Conservation (phyloP, 75 land plant species). For the Selaginella moellendorffii region DNA sequence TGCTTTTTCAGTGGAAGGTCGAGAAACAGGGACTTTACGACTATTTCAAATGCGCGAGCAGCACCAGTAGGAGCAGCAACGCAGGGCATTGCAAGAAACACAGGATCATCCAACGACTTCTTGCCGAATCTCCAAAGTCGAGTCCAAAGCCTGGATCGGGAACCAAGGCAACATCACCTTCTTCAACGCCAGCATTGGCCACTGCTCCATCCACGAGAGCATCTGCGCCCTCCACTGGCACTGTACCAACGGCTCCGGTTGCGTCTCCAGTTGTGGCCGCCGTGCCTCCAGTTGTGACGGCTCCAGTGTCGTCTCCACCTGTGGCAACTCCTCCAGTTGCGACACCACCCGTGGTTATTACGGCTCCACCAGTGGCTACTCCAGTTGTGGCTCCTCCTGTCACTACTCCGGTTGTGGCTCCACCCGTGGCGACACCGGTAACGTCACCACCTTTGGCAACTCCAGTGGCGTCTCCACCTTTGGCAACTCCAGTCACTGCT, state of each 20-base stretch:
- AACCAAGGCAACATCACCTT: neutral
- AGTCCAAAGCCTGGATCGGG: no score
- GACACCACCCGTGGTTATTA: no score
- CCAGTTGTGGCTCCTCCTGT: neutral
- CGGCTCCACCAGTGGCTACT: no score
- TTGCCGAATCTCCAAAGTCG: neutral
- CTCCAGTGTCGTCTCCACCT: no score
- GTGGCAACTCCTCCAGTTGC: no score
- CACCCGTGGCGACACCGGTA: no score
- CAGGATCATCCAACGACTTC: neutral
- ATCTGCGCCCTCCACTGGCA: neutral
- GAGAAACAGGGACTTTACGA: neutral
- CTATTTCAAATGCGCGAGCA: neutral
- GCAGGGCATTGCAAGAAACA: neutral
- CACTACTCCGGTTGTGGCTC: neutral
- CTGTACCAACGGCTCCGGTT: no score
- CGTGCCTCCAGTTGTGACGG: no score
- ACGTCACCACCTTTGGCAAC: no score
- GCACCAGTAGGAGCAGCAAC: no score
- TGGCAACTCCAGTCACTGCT: neutral
- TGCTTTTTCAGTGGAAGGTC: neutral
- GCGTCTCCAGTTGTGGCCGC: no score
- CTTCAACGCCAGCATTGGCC: neutral
- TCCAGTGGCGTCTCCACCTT: neutral
- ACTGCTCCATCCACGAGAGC: neutral